phyloP scores from a whole-genome alignment of 768 basidiomycete genomes.

The Pholiota molesta region DNA sequence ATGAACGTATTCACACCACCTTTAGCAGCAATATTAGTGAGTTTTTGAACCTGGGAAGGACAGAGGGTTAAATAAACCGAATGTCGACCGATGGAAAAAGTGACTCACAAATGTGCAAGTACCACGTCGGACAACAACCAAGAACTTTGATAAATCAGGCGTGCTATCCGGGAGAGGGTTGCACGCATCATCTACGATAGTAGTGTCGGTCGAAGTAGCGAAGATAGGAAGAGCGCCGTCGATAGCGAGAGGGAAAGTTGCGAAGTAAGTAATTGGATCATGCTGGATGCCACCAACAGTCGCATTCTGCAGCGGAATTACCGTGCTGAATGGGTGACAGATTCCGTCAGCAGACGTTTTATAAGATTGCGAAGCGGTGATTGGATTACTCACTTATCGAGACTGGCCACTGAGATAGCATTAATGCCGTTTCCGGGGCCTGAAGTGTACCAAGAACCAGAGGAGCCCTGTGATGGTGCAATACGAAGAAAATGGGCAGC shows the following conservation, averaged over 20 bases:
- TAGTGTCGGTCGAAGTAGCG: slow-evolving; percentile 59
- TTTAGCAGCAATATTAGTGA: slow-evolving; percentile 55
- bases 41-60: slow-evolving; percentile 44
- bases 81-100: not conserved
- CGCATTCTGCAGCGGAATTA: slow-evolving; percentile 59
- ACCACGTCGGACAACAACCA: slow-evolving; percentile 62
- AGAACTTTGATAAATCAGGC: slow-evolving; percentile 53
- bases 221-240: slow-evolving; percentile 54
- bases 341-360: slow-evolving; percentile 1
- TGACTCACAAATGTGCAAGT: slow-evolving; percentile 54
- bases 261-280: slow-evolving; percentile 57
- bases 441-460: slow-evolving; percentile 65
- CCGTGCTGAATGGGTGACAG: slow-evolving; percentile 37
- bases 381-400: slow-evolving; percentile 46
- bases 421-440: slow-evolving; percentile 54
- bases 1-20: slow-evolving; percentile 52
- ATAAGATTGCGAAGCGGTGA: not conserved
- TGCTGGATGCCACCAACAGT: slow-evolving; percentile 51
- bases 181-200: slow-evolving; percentile 61
- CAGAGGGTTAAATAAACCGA: not conserved
- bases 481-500: not conserved
- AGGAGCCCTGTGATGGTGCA: slow-evolving; percentile 40
- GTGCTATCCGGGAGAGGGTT: slow-evolving; percentile 52
- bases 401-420: slow-evolving; percentile 58
- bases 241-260: slow-evolving; percentile 48